Conservation (phyloP, 179 eudicot species). For the Corrigiola litoralis region DNA sequence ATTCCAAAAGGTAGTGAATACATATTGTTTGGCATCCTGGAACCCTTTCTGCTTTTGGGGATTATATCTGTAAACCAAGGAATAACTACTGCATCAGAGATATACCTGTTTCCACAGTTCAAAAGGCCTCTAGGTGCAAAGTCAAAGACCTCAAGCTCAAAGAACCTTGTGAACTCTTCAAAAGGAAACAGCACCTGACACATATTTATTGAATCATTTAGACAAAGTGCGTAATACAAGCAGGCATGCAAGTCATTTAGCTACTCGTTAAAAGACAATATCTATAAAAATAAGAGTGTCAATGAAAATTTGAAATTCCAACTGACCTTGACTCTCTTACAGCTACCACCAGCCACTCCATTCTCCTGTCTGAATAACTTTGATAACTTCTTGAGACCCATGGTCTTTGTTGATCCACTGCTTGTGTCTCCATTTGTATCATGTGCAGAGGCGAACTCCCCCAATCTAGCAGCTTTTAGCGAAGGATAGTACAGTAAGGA, state of each 20-base stretch:
- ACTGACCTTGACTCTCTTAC: constrained; percentile 59
- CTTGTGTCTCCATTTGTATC: constrained; percentile 45
- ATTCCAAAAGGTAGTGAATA: too few species aligned
- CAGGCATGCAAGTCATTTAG: neutral
- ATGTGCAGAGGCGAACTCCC: constrained; percentile 28
- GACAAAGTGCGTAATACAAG: neutral
- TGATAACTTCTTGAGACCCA: constrained; percentile 59
- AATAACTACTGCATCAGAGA: neutral
- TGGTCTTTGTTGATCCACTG: constrained; percentile 49
- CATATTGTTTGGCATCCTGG: neutral
- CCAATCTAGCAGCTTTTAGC: constrained; percentile 22
- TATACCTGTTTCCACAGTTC: constrained; percentile 92
- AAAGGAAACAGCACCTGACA: constrained; percentile 87
- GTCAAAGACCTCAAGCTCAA: constrained; percentile 49
- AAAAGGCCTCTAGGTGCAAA: constrained; percentile 79
- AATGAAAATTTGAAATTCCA: neutral
- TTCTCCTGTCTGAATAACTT: constrained; percentile 44
- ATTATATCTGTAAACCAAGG: neutral
- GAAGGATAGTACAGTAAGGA: neutral
- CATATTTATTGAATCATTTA: neutral
- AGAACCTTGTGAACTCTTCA: constrained; percentile 66
- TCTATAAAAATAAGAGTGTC: neutral
- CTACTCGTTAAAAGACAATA: neutral
- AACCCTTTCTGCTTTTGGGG: neutral
- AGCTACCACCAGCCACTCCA: constrained; percentile 26